Percentiles rank a stretch among this genome's conserved stretches.
Evolutionary conservation across 495 filamentous ascomycete species (phyloP).

Genomic region (Podospora bellae-mahoneyi): DNA sequence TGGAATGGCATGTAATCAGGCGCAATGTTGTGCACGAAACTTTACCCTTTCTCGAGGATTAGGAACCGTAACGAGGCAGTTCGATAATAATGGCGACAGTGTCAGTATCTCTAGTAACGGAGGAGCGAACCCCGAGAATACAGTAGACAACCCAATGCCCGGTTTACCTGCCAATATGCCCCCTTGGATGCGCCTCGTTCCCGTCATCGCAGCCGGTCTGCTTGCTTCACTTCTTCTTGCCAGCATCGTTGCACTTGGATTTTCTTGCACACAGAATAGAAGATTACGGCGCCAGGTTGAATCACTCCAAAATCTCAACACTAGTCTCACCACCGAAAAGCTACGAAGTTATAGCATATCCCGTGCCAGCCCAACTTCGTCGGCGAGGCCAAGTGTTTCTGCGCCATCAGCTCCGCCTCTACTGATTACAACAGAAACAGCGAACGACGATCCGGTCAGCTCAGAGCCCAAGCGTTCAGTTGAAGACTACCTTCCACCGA

Average conservation of each 20-base stretch:
- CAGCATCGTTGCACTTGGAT: constrained; percentile 14
- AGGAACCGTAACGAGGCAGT: constrained; percentile 18
- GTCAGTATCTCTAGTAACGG: neutral
- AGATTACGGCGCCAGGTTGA: constrained; percentile 18
- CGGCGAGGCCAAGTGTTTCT: constrained; percentile 10
- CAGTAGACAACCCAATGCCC: neutral
- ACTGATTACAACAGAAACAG: neutral
- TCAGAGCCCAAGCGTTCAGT: neutral
- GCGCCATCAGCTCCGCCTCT: neutral
- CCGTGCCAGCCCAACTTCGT: neutral
- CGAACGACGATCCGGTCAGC: neutral
- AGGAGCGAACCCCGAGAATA: neutral
- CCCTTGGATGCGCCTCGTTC: constrained; percentile 13
- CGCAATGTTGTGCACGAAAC: constrained; percentile 27
- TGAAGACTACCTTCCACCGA: neutral
- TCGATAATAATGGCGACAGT: constrained; percentile 13
- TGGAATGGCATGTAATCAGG: constrained; percentile 22
- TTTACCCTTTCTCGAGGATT: constrained; percentile 25
- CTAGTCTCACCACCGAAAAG: constrained; percentile 1
- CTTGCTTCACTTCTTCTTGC: constrained; percentile 19
- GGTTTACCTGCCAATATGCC: neutral
- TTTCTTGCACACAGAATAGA: constrained; percentile 20
- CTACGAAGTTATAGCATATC: neutral
- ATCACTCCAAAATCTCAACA: constrained; percentile 11
- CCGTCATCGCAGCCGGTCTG: constrained; percentile 14